Conservation (phyloP, 2,329 filamentous ascomycete genomes). For the Emmonsiellopsis sp. region DNA sequence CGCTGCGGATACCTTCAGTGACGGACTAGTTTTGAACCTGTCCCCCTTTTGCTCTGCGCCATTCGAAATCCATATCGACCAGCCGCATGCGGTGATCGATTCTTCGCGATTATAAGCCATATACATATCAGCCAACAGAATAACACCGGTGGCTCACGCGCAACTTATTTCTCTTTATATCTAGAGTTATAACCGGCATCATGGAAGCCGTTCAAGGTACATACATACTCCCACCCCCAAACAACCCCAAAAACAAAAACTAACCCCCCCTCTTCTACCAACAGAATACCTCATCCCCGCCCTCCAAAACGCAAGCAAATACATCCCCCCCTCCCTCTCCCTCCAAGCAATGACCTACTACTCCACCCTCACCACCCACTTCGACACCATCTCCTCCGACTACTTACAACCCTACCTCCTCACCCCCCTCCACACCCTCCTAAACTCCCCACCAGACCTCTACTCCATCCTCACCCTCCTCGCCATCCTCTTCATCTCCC, state of each 20-base stretch:
- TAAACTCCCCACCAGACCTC: constrained; percentile 28
- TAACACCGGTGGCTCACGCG: background rate
- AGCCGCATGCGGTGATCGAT: no score
- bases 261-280: background rate
- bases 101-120: no score
- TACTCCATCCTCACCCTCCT: constrained; percentile 41
- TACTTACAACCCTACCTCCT: constrained; percentile 45
- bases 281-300: constrained; percentile 15
- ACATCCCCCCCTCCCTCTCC: constrained; percentile 13
- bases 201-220: constrained; percentile 12
- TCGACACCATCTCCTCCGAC: constrained; percentile 16
- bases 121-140: background rate
- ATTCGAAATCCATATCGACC: no score
- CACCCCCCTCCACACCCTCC: constrained; percentile 26
- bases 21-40: no score
- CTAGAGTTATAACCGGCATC: background rate
- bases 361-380: constrained; percentile 14
- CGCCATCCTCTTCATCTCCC: constrained; percentile 52
- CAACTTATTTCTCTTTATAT: background rate
- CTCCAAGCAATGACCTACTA: constrained; percentile 12
- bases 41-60: no score
- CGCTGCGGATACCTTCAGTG: no score
- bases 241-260: background rate
- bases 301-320: constrained; percentile 10
- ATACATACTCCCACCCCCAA: background rate